A percentile compares a stretch with the other conserved stretches of the same genome.
Conservation (phyloP, 805 yeast species). For the Barnettozyma sp. region DNA sequence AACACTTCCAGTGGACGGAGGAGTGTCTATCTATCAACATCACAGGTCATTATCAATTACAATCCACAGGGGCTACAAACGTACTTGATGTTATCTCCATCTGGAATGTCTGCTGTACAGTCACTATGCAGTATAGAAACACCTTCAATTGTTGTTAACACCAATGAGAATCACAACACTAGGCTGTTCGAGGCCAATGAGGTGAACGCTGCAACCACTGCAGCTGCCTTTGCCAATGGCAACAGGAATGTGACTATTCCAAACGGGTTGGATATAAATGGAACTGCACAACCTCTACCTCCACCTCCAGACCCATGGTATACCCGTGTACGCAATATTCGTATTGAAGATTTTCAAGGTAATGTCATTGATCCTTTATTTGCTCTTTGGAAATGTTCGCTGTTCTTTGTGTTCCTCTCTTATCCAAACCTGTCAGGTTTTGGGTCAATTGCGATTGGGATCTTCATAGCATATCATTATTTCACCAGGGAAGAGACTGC, state of each 20-base stretch:
- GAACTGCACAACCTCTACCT: neutral
- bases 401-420: neutral
- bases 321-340: neutral
- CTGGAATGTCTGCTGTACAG: conserved; percentile 22
- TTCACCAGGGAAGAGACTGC: neutral
- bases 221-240: too few relatives aligned
- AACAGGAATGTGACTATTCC: too few relatives aligned
- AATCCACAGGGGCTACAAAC: conserved; percentile 19
- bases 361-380: neutral
- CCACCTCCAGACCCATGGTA: neutral
- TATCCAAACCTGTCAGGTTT: neutral
- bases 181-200: neutral
- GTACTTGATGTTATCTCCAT: conserved; percentile 24
- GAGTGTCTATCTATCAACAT: conserved; percentile 18
- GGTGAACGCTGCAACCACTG: neutral
- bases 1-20: conserved; percentile 12
- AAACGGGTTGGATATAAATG: too few relatives aligned
- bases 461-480: neutral
- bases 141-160: conserved; percentile 14
- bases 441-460: neutral
- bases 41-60: conserved; percentile 23
- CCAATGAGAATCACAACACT: neutral
- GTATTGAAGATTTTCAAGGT: neutral
- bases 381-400: neutral
- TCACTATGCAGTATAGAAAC: conserved; percentile 14